phyloP scores from a whole-genome alignment of 2,329 filamentous ascomycete genomes.

The Curvularia eragrostidis region DNA sequence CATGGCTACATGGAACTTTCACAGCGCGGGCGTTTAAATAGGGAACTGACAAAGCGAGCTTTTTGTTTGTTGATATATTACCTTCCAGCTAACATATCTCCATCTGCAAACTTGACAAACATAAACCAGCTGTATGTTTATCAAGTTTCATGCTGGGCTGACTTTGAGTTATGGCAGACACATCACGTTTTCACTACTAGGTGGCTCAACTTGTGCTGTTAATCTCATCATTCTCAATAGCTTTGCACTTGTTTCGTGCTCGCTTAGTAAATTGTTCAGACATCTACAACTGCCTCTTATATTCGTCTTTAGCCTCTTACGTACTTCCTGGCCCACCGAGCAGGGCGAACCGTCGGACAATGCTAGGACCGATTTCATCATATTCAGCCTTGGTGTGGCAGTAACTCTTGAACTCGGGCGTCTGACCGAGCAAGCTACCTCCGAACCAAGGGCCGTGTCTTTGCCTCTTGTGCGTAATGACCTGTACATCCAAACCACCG shows the following conservation, averaged over 20 bases:
- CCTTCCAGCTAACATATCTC: not conserved
- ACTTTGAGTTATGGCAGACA: not conserved
- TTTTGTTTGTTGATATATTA: too few species aligned
- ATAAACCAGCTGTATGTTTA: not conserved
- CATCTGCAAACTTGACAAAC: not conserved
- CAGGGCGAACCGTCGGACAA: constrained; percentile 91
- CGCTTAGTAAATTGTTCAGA: constrained; percentile 20
- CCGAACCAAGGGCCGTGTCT: constrained; percentile 98
- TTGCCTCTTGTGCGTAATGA: constrained; percentile 97
- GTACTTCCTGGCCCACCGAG: constrained; percentile 89
- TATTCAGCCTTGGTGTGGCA: constrained; percentile 82
- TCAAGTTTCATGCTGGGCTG: not conserved
- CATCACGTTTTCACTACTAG: not conserved
- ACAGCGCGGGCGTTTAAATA: not conserved
- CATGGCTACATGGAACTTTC: not conserved
- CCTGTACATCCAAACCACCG: constrained; percentile 93
- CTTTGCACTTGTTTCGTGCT: constrained; percentile 26
- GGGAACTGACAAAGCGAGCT: not conserved
- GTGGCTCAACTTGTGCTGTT: constrained; percentile 3
- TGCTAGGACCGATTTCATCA: constrained; percentile 94
- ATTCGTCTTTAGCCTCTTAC: constrained; percentile 45
- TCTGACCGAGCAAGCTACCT: constrained; percentile 93
- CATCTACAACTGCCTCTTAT: constrained; percentile 7
- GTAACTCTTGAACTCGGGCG: constrained; percentile 97
- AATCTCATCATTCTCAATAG: constrained; percentile 20